phyloP scores from a whole-genome alignment of 2,329 filamentous ascomycete species.

The Hypoxylon rubiginosum region DNA sequence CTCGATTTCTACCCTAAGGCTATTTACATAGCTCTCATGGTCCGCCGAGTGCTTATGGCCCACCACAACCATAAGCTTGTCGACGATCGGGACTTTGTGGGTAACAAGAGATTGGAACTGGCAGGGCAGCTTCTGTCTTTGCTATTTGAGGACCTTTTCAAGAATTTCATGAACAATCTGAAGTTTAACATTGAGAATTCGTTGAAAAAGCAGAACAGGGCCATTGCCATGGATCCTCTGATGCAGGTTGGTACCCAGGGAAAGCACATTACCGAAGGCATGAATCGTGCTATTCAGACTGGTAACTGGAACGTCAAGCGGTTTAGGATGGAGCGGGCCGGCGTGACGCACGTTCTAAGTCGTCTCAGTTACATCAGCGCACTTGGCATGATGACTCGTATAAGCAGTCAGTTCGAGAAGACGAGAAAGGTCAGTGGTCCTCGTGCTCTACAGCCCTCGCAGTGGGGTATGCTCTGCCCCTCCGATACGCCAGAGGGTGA shows the following conservation, averaged over 20 bases:
- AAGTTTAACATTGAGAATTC: conserved; percentile 96
- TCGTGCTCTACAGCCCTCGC: conserved; percentile 94
- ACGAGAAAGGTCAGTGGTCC: conserved; percentile 96
- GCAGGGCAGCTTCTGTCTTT: conserved; percentile 94
- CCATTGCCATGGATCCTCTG: conserved; percentile 88
- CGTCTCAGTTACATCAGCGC: conserved; percentile 96
- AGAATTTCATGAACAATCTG: conserved; percentile 89
- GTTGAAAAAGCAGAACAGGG: conserved; percentile 91
- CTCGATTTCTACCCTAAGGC: conserved; percentile 98
- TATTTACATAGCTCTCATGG: conserved; percentile 97
- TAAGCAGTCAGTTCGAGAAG: conserved; percentile 98
- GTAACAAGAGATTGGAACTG: conserved; percentile 95
- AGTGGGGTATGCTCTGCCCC: conserved; percentile 98
- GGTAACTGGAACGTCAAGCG: conserved; percentile 98
- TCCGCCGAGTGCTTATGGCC: conserved; percentile 94
- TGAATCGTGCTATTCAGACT: conserved; percentile 96
- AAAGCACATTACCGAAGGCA: conserved; percentile 88
- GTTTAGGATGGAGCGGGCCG: conserved; percentile 98
- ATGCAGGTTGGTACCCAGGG: conserved; percentile 87
- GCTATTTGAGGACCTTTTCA: conserved; percentile 97
- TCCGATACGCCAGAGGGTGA: conserved; percentile 99
- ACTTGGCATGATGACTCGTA: conserved; percentile 99
- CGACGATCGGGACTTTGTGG: conserved; percentile 97
- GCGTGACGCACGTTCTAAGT: conserved; percentile 96
- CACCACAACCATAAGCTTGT: conserved; percentile 90